Evolutionary conservation across 2,329 filamentous ascomycete species (phyloP), one percentile per base, ranked within the genome.

Genomic region (Fusarium palustre): DNA sequence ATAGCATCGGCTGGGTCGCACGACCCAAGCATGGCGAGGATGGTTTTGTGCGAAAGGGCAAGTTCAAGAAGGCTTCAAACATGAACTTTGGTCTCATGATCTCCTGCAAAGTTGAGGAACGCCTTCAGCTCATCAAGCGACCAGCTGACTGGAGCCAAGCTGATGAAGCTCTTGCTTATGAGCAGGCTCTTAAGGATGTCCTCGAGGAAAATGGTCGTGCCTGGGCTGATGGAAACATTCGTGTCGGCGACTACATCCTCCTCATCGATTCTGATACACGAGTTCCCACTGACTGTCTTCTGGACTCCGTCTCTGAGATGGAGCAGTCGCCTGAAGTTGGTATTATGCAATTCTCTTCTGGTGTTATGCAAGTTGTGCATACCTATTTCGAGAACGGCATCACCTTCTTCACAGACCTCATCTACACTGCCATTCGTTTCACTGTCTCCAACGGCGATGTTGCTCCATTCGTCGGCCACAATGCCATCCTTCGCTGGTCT

Each of bases 201-300:
- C 84, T 94, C 38, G 85, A 89, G 47, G 87, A 90, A 49, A 85
- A 92, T 59, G 88, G 89, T 20, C 87, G 90, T 30, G 91, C 91
- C 30, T 92, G 91, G 91, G 92, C 92, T 20, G 92, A 93, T 76
- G 93, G 93, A 66, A 94, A 96, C 78, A 91, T 97, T 71, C 92
- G 93, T 53, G 84, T 97, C 24, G 93, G 93, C 58, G 93, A 97
- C 79, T 94, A 94, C 78, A 92, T 94, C 63, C 75, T 81, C 15
- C 74, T 94, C 63, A 91, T 93, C 75, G 91, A 93, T 80, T 93
- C 91, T 3, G 91, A 94, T 78, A 94, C 91, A 31, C 91, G 91
- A 79, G 91, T 93, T 4, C 92, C 92, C 2, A 81, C 85, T 39
- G 92, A 94, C 78, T 95, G 92, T 74, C 83, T 95, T 64, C 84